phyloP scores from a whole-genome alignment of 1,139 yeast genomes.

The Candida mesenterica region DNA sequence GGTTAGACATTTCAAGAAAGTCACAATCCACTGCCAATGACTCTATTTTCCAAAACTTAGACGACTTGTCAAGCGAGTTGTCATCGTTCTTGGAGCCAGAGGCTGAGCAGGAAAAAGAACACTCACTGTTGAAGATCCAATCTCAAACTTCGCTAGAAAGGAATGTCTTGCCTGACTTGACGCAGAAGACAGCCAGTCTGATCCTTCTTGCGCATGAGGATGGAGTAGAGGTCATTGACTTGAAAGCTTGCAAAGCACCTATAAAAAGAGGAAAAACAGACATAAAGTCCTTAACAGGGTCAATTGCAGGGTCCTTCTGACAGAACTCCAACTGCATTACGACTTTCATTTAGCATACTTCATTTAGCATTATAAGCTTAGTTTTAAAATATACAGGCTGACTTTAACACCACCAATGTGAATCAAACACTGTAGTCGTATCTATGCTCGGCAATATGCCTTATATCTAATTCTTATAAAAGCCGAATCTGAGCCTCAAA shows the following conservation, averaged over 20 bases:
- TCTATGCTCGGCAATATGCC: too few species aligned
- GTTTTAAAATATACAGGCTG: too few species aligned
- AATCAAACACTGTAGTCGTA: too few species aligned
- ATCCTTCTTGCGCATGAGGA: slow-evolving; percentile 19
- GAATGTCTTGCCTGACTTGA: too few species aligned
- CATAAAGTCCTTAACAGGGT: slow-evolving; percentile 27
- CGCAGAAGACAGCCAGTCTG: slow-evolving; percentile 19
- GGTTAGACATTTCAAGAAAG: slow-evolving; percentile 15
- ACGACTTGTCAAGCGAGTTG: slow-evolving; percentile 32
- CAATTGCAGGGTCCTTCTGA: slow-evolving; percentile 14
- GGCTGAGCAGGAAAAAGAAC: slow-evolving; percentile 3
- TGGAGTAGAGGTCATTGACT: slow-evolving; percentile 7
- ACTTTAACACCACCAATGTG: too few species aligned
- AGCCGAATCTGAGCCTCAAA: too few species aligned
- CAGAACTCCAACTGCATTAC: too few species aligned
- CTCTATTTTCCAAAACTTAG: slow-evolving; percentile 30
- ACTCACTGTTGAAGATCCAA: too few species aligned
- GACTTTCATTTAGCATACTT: too few species aligned
- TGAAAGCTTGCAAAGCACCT: slow-evolving; percentile 5
- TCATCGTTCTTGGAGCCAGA: slow-evolving; percentile 18
- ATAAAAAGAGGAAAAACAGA: slow-evolving; percentile 13
- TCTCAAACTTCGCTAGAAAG: slow-evolving; percentile 12
- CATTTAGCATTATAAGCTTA: too few species aligned
- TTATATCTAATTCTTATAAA: too few species aligned
- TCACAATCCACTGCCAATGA: slow-evolving; percentile 30